Evolutionary conservation across 495 filamentous ascomycete genomes (phyloP).

Genomic region (Annulohypoxylon stygium): DNA sequence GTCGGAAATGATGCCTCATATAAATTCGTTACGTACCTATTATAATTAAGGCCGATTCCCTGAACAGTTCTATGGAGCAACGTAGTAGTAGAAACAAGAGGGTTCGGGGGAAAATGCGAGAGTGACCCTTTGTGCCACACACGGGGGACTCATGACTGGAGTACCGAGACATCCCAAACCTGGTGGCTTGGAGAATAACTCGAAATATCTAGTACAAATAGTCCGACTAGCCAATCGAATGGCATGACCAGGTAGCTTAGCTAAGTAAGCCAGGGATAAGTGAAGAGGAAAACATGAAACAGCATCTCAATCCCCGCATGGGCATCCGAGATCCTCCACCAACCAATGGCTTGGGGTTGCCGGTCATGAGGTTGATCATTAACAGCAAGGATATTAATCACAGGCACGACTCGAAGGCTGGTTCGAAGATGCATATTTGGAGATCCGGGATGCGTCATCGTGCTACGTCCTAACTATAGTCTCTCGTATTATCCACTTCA

Average conservation of each 20-base stretch:
- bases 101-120: background rate
- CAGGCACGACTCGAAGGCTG: slow-evolving; percentile 20
- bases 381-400: slow-evolving; percentile 31
- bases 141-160: background rate
- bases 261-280: slow-evolving; percentile 3
- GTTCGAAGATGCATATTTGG: slow-evolving; percentile 18
- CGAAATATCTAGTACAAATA: background rate
- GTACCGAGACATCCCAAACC: slow-evolving; percentile 19
- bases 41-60: background rate
- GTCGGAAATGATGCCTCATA: too few relatives aligned
- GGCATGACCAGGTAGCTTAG: background rate
- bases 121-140: slow-evolving; percentile 43
- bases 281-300: slow-evolving; percentile 24
- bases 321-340: slow-evolving; percentile 15
- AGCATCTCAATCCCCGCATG: slow-evolving; percentile 22
- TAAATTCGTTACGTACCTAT: background rate
- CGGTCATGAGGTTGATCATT: slow-evolving; percentile 38
- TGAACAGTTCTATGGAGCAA: background rate
- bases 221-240: background rate
- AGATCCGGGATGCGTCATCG: slow-evolving; percentile 23
- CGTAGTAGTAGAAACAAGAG: too few relatives aligned
- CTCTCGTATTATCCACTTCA: slow-evolving; percentile 9
- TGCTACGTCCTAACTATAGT: slow-evolving; percentile 21
- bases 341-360: slow-evolving; percentile 16
- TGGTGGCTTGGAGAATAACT: slow-evolving; percentile 7